Percentiles rank a stretch among this genome's conserved stretches.
Evolutionary conservation across 768 basidiomycete genomes (phyloP).

Genomic region (Phylloporus rhodoxanthus): DNA sequence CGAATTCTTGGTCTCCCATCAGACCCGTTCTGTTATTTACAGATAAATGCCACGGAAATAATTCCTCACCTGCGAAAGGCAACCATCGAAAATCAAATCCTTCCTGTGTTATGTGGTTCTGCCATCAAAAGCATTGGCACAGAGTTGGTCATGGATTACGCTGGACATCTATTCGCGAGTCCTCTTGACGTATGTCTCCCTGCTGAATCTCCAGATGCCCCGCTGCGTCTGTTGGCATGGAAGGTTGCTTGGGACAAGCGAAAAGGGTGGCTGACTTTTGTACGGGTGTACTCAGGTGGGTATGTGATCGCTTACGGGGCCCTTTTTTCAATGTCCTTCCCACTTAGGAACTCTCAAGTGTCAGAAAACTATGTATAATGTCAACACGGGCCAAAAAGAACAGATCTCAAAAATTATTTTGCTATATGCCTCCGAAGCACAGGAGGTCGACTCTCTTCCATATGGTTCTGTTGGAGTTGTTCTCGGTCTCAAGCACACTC

Average conservation of each 20-base stretch:
- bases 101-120: constrained; percentile 81
- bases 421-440: constrained; percentile 67
- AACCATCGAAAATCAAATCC: constrained; percentile 56
- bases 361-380: constrained; percentile 57
- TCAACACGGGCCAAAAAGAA: constrained; percentile 64
- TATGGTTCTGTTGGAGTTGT: constrained; percentile 83
- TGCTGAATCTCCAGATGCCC: constrained; percentile 39
- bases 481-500: constrained; percentile 74
- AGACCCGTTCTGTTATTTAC: constrained; percentile 59
- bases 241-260: constrained; percentile 83
- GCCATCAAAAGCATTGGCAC: constrained; percentile 80
- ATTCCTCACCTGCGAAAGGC: constrained; percentile 62
- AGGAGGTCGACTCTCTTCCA: constrained; percentile 75
- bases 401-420: constrained; percentile 69
- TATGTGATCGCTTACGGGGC: not conserved
- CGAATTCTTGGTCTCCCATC: constrained; percentile 52
- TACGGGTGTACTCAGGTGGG: constrained; percentile 81
- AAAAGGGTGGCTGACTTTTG: constrained; percentile 90
- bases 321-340: constrained; percentile 2
- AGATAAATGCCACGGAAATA: constrained; percentile 47
- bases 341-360: constrained; percentile 55
- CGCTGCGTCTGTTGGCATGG: constrained; percentile 72
- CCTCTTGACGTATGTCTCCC: constrained; percentile 60
- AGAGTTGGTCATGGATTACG: constrained; percentile 73
- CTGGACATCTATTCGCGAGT: constrained; percentile 72